A percentile compares a stretch with the other conserved stretches of the same genome.
phyloP scores from a whole-genome alignment of 2,329 filamentous ascomycete species.

The Neofusicoccum kwambonambiense region DNA sequence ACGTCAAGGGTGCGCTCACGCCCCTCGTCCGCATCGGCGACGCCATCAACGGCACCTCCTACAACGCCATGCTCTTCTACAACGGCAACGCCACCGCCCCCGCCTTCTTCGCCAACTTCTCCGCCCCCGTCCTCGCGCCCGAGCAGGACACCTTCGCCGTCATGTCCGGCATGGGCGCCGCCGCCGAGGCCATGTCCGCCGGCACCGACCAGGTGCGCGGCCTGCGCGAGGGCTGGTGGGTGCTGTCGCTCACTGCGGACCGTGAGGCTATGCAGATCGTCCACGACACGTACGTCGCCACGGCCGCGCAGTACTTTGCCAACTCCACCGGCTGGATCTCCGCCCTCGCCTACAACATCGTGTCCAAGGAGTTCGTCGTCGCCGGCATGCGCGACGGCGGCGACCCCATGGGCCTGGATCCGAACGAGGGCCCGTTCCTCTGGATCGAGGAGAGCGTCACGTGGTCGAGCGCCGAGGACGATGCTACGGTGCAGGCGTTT shows the following conservation, averaged over 20 bases:
- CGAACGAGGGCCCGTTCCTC: slow-evolving; percentile 16
- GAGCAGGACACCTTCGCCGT: not conserved
- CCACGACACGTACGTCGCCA: slow-evolving; percentile 13
- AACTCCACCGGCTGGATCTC: not conserved
- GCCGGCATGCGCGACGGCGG: slow-evolving; percentile 18
- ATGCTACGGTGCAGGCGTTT: slow-evolving; percentile 4
- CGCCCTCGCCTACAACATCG: not conserved
- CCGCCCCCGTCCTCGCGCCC: not conserved
- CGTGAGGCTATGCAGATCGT: not conserved
- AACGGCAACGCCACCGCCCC: slow-evolving; percentile 18
- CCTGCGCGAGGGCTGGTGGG: slow-evolving; percentile 3
- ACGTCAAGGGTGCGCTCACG: slow-evolving; percentile 19
- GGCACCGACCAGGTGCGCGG: not conserved
- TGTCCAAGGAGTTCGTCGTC: not conserved
- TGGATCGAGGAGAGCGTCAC: slow-evolving; percentile 25
- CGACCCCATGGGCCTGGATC: slow-evolving; percentile 23
- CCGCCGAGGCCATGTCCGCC: not conserved
- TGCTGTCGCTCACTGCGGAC: not conserved
- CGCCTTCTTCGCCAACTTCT: slow-evolving; percentile 2
- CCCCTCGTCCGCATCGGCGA: slow-evolving; percentile 24
- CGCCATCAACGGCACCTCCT: slow-evolving; percentile 21
- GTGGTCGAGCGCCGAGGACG: slow-evolving; percentile 21
- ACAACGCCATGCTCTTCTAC: slow-evolving; percentile 25
- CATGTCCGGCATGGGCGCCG: not conserved
- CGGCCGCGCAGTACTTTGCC: not conserved